Percentiles rank a stretch among this genome's conserved stretches.
These are phyloP conservation scores for Zalaria obscura DNA, from an alignment of 2,329 filamentous ascomycete genomes.

Conservation along the genomic window DNA sequence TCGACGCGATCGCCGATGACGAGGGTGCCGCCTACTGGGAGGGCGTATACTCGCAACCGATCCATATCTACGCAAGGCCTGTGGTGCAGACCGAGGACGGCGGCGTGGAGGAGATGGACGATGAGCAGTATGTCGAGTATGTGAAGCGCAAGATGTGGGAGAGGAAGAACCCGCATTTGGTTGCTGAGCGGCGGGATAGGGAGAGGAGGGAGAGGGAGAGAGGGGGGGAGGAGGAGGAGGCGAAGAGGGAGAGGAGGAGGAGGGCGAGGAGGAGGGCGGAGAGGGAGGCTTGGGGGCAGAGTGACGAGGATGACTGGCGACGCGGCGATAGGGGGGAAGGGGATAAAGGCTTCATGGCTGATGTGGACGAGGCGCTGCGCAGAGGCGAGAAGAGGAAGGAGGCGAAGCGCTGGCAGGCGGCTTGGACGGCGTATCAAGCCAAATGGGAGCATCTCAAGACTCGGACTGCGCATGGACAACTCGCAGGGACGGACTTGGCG, in stretches of 20 bases:
- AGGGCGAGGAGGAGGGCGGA: constrained; percentile 16
- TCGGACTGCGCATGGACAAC: background rate
- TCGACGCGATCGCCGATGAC: constrained; percentile 93
- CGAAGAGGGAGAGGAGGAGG: constrained; percentile 18
- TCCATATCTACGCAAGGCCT: constrained; percentile 68
- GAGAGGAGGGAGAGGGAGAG: constrained; percentile 36
- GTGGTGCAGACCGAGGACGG: constrained; percentile 38
- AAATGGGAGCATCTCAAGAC: constrained; percentile 46
- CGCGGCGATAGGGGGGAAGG: constrained; percentile 31
- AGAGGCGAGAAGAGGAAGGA: constrained; percentile 51
- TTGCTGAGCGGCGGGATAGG: constrained; percentile 58
- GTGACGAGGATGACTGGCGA: constrained; percentile 14
- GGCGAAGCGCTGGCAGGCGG: constrained; percentile 39
- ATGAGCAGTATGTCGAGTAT: constrained; percentile 80
- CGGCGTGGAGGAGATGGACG: constrained; percentile 68
- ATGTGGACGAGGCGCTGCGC: constrained; percentile 52
- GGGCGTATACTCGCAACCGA: constrained; percentile 86
- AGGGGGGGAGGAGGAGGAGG: constrained; percentile 27
- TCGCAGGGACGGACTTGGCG: background rate
- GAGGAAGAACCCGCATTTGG: constrained; percentile 70
- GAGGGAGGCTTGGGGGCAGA: constrained; percentile 19
- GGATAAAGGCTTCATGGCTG: constrained; percentile 15
- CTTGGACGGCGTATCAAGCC: constrained; percentile 50
- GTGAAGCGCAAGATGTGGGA: constrained; percentile 92
- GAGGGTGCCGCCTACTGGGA: constrained; percentile 95